These are phyloP conservation scores for Spencermartinsiella europaea DNA, from an alignment of 805 yeast genomes.

Conservation along the genomic window DNA sequence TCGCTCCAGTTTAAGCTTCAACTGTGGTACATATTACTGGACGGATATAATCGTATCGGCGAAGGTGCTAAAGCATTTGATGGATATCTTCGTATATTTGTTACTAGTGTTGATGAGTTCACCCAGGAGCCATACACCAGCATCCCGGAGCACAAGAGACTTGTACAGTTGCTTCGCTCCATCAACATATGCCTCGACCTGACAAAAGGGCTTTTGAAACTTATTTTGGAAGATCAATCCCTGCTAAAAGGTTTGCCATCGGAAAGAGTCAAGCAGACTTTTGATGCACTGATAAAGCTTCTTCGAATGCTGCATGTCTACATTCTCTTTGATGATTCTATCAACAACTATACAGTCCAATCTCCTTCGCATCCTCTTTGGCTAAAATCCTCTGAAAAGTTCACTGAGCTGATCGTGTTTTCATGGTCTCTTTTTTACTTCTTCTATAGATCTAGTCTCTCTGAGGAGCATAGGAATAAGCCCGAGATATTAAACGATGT, in stretches of 20 bases:
- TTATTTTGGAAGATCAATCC: constrained; percentile 20
- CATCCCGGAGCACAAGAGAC: constrained; percentile 33
- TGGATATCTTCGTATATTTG: constrained; percentile 38
- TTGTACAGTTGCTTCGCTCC: constrained; percentile 42
- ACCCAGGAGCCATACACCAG: constrained; percentile 24
- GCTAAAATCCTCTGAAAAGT: constrained; percentile 24
- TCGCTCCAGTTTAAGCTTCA: constrained; percentile 63
- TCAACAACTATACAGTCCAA: constrained; percentile 26
- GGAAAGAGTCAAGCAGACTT: constrained; percentile 7
- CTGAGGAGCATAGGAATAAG: constrained; percentile 13
- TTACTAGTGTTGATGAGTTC: constrained; percentile 39
- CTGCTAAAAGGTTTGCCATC: constrained; percentile 12
- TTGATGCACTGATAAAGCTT: constrained; percentile 24
- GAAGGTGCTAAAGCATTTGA: constrained; percentile 48
- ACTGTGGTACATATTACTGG: constrained; percentile 69
- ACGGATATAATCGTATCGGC: constrained; percentile 41
- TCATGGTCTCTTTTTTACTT: constrained; percentile 36
- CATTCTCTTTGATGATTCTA: constrained; percentile 33
- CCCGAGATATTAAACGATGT: constrained; percentile 38
- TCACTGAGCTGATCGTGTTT: constrained; percentile 30
- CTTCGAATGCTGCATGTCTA: constrained; percentile 33
- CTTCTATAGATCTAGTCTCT: constrained; percentile 33
- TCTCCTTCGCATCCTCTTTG: constrained; percentile 31
- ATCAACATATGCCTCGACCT: constrained; percentile 53
- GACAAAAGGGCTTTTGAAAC: constrained; percentile 29